Evolutionary conservation across 1,139 yeast genomes (phyloP).

Genomic region (Scheffersomyces segobiensis): DNA sequence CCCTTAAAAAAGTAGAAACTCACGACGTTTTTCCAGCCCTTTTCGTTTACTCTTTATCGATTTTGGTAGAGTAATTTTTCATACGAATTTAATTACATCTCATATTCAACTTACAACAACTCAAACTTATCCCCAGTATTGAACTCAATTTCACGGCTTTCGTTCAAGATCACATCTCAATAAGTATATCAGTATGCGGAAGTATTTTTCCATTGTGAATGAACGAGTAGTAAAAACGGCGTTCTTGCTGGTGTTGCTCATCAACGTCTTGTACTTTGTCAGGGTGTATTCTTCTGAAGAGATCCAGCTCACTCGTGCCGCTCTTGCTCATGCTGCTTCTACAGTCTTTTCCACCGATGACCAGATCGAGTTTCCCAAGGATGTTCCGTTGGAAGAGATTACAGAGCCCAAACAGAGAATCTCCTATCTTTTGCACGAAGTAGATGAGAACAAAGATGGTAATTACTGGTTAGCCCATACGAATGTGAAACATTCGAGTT

Average conservation of each 20-base stretch:
- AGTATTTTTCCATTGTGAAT: slow-evolving; percentile 13
- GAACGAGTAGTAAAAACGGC: slow-evolving; percentile 14
- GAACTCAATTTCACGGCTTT: background rate
- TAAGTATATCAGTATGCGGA: background rate
- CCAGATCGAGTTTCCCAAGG: slow-evolving; percentile 15
- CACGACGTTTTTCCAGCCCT: background rate
- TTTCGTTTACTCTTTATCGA: background rate
- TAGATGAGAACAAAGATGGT: slow-evolving; percentile 20
- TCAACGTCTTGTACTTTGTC: slow-evolving; percentile 25
- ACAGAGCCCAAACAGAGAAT: slow-evolving; percentile 21
- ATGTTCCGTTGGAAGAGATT: slow-evolving; percentile 18
- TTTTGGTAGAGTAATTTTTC: background rate
- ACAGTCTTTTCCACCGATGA: slow-evolving; percentile 24
- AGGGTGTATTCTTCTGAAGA: slow-evolving; percentile 21
- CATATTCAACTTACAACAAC: background rate
- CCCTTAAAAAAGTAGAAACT: background rate
- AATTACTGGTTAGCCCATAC: slow-evolving; percentile 31
- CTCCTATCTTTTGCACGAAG: slow-evolving; percentile 22
- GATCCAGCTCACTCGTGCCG: slow-evolving; percentile 19
- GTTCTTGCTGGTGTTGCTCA: slow-evolving; percentile 21
- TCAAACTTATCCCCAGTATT: background rate
- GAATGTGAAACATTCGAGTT: slow-evolving; percentile 20
- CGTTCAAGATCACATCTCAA: background rate
- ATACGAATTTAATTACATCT: too few relatives aligned
- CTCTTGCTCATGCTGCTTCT: slow-evolving; percentile 18